Percentiles rank a stretch among this genome's conserved stretches.
These are phyloP conservation scores for Coelastrella sp. DNA, from an alignment of 139 green algal species.

Conservation along the genomic window DNA sequence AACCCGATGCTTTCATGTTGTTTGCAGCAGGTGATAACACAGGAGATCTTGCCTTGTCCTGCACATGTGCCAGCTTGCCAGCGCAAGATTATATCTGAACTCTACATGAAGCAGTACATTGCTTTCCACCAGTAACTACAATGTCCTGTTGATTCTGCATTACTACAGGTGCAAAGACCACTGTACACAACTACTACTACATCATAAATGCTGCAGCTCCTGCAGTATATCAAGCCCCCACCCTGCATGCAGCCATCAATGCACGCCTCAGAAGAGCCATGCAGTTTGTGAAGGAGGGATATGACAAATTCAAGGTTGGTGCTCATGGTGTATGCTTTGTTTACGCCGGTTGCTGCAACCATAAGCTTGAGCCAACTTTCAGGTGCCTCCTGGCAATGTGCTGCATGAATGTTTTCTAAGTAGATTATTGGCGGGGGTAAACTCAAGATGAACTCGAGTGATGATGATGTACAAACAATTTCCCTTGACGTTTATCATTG, in stretches of 20 bases:
- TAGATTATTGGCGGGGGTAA: too few species aligned
- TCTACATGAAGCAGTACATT: too few species aligned
- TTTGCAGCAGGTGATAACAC: too few species aligned
- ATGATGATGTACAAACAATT: too few species aligned
- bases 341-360: too few species aligned
- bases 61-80: too few species aligned
- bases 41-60: too few species aligned
- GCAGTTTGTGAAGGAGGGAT: slow-evolving; percentile 59
- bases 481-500: neutral
- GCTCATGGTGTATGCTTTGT: neutral
- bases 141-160: neutral
- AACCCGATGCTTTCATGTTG: too few species aligned
- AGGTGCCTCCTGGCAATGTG: neutral
- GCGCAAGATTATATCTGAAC: too few species aligned
- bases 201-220: slow-evolving; percentile 62
- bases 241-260: slow-evolving; percentile 75
- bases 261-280: slow-evolving; percentile 67
- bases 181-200: slow-evolving; percentile 76
- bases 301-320: slow-evolving; percentile 55
- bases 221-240: slow-evolving; percentile 83
- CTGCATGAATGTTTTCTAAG: neutral
- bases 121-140: too few species aligned
- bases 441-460: too few species aligned
- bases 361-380: too few species aligned
- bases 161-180: neutral